These are phyloP conservation scores for Westerdykella ornata DNA, from an alignment of 2,329 filamentous ascomycete species.

Conservation along the genomic window DNA sequence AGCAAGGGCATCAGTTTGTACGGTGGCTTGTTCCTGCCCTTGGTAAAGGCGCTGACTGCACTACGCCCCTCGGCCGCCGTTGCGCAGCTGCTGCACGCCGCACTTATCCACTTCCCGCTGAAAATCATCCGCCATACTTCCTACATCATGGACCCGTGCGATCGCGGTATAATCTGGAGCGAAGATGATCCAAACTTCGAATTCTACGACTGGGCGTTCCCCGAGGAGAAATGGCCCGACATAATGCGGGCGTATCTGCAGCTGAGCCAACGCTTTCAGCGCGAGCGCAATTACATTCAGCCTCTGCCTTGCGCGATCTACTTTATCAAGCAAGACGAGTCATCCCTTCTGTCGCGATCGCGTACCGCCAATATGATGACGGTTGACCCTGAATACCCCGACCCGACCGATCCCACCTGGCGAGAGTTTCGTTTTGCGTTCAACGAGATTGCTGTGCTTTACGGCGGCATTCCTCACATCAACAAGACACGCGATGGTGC, in stretches of 20 bases:
- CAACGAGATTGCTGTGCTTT: not conserved
- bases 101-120: not conserved
- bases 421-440: not conserved
- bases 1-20: too few relatives aligned
- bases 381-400: not conserved
- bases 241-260: not conserved
- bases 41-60: too few relatives aligned
- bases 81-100: not conserved
- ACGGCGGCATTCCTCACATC: not conserved
- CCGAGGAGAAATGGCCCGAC: not conserved
- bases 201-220: constrained; percentile 1
- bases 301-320: too few relatives aligned
- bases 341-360: too few relatives aligned
- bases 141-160: not conserved
- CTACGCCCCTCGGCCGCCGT: not conserved
- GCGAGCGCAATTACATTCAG: not conserved
- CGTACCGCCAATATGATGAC: not conserved
- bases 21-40: too few relatives aligned
- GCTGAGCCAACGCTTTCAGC: not conserved
- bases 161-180: not conserved
- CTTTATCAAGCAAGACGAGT: too few relatives aligned
- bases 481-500: constrained; percentile 1
- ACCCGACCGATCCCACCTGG: not conserved
- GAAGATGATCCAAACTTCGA: constrained; percentile 1
- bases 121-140: constrained; percentile 1